Conservation (phyloP, 208 protist species). For the Entamoeba histolytica region DNA sequence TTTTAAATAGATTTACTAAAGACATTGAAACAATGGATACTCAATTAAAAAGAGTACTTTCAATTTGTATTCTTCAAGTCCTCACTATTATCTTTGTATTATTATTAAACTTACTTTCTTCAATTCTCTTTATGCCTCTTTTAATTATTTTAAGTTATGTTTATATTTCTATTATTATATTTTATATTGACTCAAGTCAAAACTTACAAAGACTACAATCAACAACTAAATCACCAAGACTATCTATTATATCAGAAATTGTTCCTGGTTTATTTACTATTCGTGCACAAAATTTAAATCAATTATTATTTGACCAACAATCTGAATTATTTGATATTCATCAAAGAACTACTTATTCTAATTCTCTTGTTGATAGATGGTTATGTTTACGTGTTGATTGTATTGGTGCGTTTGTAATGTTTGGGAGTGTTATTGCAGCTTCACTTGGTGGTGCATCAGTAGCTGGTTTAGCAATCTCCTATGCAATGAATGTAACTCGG, state of each 20-base stretch:
- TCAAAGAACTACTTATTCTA: background rate
- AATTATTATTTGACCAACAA: background rate
- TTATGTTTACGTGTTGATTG: slow-evolving; percentile 3
- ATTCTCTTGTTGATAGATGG: background rate
- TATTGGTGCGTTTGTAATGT: background rate
- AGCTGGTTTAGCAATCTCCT: background rate
- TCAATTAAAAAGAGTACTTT: background rate
- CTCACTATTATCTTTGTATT: background rate
- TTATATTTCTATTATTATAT: background rate
- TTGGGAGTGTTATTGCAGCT: background rate
- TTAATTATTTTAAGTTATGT: background rate
- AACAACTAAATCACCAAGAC: slow-evolving; percentile 60
- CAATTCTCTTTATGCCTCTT: background rate
- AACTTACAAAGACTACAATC: slow-evolving; percentile 56
- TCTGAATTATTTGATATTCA: background rate
- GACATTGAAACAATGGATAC: slow-evolving; percentile 12
- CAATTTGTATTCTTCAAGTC: too few species aligned
- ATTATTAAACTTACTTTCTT: background rate
- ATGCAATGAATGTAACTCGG: background rate
- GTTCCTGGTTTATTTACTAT: slow-evolving; percentile 55
- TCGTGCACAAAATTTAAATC: slow-evolving; percentile 34
- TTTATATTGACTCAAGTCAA: slow-evolving; percentile 22
- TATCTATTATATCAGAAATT: slow-evolving; percentile 59
- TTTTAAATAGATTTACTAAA: slow-evolving; percentile 17
- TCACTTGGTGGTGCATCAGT: background rate